Evolutionary conservation across 305 asterid species (phyloP).

Genomic region (Fraxinus nigra): DNA sequence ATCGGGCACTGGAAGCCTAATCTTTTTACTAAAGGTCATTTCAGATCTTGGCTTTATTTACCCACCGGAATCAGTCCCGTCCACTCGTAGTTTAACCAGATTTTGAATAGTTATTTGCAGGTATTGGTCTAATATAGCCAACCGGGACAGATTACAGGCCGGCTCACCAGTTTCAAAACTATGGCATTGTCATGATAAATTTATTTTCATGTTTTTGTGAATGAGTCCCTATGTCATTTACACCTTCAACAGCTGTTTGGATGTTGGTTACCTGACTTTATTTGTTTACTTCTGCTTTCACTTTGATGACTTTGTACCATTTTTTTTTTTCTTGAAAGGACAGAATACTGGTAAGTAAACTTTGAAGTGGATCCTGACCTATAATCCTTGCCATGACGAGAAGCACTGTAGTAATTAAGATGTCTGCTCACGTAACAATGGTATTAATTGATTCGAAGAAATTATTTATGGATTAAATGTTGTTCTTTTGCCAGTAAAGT

Average conservation of each 20-base stretch:
- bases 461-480: not conserved
- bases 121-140: not conserved
- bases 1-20: not conserved
- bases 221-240: not conserved
- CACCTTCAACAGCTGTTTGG: not conserved
- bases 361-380: not conserved
- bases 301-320: not conserved
- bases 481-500: not conserved
- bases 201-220: not conserved
- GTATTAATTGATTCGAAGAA: not conserved
- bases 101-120: not conserved
- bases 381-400: not conserved
- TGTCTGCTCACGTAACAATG: not conserved
- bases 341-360: not conserved
- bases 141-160: not conserved
- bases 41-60: not conserved
- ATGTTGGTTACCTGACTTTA: not conserved
- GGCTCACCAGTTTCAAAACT: not conserved
- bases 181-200: not conserved
- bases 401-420: not conserved
- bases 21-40: not conserved
- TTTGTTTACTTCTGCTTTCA: not conserved
- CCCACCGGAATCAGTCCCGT: not conserved
- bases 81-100: not conserved
- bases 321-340: not conserved